Conservation (phyloP, 2,329 filamentous ascomycete genomes). For the Decorospora gaudefroyi region DNA sequence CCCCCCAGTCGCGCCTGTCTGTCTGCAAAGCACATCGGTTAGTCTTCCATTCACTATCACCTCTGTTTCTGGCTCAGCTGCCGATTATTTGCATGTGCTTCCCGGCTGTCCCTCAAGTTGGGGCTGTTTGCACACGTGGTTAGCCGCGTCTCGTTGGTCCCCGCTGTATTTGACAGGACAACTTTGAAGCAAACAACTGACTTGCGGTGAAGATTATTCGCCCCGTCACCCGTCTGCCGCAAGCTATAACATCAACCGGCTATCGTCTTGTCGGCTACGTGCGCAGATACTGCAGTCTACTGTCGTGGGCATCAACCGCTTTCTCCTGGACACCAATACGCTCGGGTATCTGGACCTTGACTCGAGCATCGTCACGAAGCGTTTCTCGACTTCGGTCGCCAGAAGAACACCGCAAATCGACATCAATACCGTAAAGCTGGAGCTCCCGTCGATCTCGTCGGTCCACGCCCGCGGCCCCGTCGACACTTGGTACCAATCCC, state of each 20-base stretch:
- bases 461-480: conserved; percentile 77
- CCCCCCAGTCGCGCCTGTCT: conserved; percentile 19
- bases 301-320: conserved; percentile 32
- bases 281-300: conserved; percentile 38
- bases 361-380: conserved; percentile 23
- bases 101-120: conserved; percentile 16
- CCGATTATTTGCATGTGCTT: conserved; percentile 12
- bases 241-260: conserved; percentile 34
- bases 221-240: conserved; percentile 23
- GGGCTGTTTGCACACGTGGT: conserved; percentile 41
- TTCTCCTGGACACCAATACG: conserved; percentile 17
- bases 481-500: conserved; percentile 73
- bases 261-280: conserved; percentile 35
- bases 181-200: conserved; percentile 44
- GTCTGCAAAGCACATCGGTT: conserved; percentile 23
- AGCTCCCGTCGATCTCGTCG: conserved; percentile 85
- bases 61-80: not conserved
- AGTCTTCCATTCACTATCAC: conserved; percentile 14
- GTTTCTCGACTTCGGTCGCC: conserved; percentile 12
- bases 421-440: conserved; percentile 81
- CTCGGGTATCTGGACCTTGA: conserved; percentile 35
- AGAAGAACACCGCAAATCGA: conserved; percentile 14
- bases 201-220: conserved; percentile 40
- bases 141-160: conserved; percentile 32
- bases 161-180: conserved; percentile 26